Base-by-base conservation (phyloP, 139 green algal genomes). In the Pycnococcus provasolii region DNA sequence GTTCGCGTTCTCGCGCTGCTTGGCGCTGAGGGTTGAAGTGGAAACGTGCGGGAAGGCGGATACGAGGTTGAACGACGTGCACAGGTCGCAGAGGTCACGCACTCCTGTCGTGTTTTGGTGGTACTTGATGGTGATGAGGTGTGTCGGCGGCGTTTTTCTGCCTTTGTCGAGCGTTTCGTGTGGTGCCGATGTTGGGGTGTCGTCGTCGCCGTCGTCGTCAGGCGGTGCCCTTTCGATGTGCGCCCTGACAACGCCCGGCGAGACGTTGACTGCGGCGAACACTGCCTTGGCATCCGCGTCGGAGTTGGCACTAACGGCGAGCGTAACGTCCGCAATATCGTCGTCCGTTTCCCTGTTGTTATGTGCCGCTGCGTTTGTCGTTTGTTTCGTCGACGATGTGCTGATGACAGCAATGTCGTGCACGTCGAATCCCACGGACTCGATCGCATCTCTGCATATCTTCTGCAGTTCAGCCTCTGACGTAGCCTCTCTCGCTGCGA, bases 391-490 rank as follows among this genome's bases (percentile, higher is more conserved):
- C 45, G 61, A 55, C 3, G n/a, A 11, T 67, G n/a, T 46, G 2
- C 44, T 26, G 44, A 67, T 8, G 43, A 41, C 43, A 47, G 45
- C 11, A 5, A 67, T 48, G 11, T n/a, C 48, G 26, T 26, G 26
- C 26, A 39, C 83, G 4, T 72, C 77, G 60, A 89, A 87, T 15
- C 77, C 78, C 15, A 57, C 62, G 47, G 72, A 76, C 43, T 87
- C 76, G 3, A 92, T 57, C 2, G 75, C 79, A 1, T 68, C 46
- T n/a, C 58, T 60, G 37, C 58, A 60, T 1, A n/a, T 41, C 9
- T 50, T 45, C 37, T 39, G 48, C 62, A 60, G 62, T 68, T 2
- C 4, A 4, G 2, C 46, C 4, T 40, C 73, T 77, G 47, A 74
- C 62, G 60, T 81, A 75, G 62, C 45, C 52, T 42, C 26, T 26